A percentile compares a stretch with the other conserved stretches of the same genome.
Evolutionary conservation across 306 rosid species (phyloP).

Genomic region (Cicer bijugum): DNA sequence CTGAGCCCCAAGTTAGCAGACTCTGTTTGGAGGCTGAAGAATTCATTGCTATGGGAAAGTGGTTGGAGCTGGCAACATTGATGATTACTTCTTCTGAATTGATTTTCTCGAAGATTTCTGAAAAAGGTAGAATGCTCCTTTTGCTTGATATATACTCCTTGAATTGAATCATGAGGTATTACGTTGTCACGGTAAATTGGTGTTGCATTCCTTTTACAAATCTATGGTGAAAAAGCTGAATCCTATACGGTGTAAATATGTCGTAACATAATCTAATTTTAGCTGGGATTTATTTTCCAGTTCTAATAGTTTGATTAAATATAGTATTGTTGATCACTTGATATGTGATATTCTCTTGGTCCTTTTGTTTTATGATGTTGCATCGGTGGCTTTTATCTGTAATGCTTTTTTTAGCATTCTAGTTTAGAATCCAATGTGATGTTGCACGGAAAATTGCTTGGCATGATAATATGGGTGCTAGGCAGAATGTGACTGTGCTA

Average conservation of each 20-base stretch:
- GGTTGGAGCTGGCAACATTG: constrained; percentile 80
- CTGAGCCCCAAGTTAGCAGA: constrained; percentile 78
- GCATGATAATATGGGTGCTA: not conserved
- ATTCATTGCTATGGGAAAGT: constrained; percentile 68
- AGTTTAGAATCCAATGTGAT: constrained; percentile 36
- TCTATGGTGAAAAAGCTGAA: constrained; percentile 23
- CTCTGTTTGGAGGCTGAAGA: constrained; percentile 81
- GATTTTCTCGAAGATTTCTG: constrained; percentile 85
- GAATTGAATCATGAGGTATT: not conserved
- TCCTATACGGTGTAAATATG: not conserved
- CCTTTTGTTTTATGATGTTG: constrained; percentile 26
- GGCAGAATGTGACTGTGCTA: not conserved
- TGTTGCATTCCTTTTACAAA: not conserved
- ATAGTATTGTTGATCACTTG: not conserved
- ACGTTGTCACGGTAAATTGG: not conserved
- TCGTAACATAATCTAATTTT: not conserved
- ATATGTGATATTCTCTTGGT: not conserved
- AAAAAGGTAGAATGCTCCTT: constrained; percentile 65
- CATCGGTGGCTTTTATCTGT: not conserved
- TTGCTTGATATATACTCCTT: constrained; percentile 17
- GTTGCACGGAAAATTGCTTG: not conserved
- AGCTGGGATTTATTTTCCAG: not conserved
- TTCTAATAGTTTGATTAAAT: constrained; percentile 16
- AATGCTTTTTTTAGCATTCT: not conserved
- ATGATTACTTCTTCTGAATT: constrained; percentile 92